phyloP scores from a whole-genome alignment of 2,329 filamentous ascomycete genomes.

The Xylariaceae sp. region DNA sequence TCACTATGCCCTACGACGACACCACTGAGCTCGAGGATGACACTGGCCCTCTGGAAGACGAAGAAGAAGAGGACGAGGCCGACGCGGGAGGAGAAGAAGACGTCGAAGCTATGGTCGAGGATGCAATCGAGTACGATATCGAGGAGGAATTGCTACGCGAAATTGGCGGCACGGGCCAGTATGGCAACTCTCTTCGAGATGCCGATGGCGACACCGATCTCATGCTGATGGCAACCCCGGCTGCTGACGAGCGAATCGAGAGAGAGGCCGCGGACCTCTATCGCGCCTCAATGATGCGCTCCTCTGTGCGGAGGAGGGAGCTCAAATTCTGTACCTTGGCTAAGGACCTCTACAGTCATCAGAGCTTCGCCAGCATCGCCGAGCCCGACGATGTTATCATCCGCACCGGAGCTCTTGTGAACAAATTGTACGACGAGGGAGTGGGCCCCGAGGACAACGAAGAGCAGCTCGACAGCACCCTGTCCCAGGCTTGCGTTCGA shows the following conservation, averaged over 20 bases:
- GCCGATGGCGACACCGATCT: conserved; percentile 46
- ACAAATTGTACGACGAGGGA: conserved; percentile 61
- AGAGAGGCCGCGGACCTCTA: conserved; percentile 57
- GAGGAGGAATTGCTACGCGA: conserved; percentile 36
- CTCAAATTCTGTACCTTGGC: conserved; percentile 70
- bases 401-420: conserved; percentile 69
- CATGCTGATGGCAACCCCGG: conserved; percentile 55
- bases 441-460: conserved; percentile 55
- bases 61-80: conserved; percentile 31
- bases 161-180: conserved; percentile 29
- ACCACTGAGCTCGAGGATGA: conserved; percentile 35
- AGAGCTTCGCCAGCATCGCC: conserved; percentile 57
- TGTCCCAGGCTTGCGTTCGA: conserved; percentile 52
- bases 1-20: conserved; percentile 20
- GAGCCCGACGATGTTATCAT: conserved; percentile 73
- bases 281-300: conserved; percentile 49
- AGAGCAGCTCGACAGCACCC: conserved; percentile 53
- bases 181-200: conserved; percentile 19
- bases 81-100: conserved; percentile 39
- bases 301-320: conserved; percentile 44
- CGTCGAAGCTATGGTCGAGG: conserved; percentile 38
- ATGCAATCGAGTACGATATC: conserved; percentile 35
- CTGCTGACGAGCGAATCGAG: conserved; percentile 51
- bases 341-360: conserved; percentile 62
- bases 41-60: neutral